phyloP scores from a whole-genome alignment of 2,329 filamentous ascomycete genomes.

The Paraphoma sp. region DNA sequence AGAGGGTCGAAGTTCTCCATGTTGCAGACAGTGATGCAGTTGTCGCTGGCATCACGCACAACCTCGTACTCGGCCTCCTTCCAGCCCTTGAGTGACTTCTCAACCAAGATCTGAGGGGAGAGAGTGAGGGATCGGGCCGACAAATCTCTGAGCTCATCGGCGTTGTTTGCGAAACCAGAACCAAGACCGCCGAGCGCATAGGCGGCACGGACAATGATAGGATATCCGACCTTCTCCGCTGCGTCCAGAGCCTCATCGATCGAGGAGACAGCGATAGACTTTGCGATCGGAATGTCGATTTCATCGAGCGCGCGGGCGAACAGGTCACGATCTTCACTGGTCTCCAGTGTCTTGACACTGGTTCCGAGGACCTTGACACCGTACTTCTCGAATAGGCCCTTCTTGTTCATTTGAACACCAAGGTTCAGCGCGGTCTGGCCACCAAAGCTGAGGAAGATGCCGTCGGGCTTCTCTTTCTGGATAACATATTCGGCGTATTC shows the following conservation, averaged over 20 bases:
- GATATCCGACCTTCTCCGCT: slow-evolving; percentile 87
- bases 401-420: slow-evolving; percentile 95
- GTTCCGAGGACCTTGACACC: slow-evolving; percentile 95
- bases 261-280: slow-evolving; percentile 90
- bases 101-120: slow-evolving; percentile 94
- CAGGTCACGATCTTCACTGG: slow-evolving; percentile 93
- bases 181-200: slow-evolving; percentile 96
- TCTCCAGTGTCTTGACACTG: slow-evolving; percentile 90
- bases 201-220: slow-evolving; percentile 96
- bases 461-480: slow-evolving; percentile 92
- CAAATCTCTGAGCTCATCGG: slow-evolving; percentile 92
- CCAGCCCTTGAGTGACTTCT: slow-evolving; percentile 99
- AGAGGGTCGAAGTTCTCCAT: slow-evolving; percentile 99
- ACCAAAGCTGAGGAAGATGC: slow-evolving; percentile 96
- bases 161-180: slow-evolving; percentile 93
- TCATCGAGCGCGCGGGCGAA: slow-evolving; percentile 96
- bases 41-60: slow-evolving; percentile 94
- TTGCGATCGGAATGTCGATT: slow-evolving; percentile 96
- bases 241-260: slow-evolving; percentile 91
- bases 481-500: slow-evolving; percentile 99
- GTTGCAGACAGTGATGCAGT: slow-evolving; percentile 99
- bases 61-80: slow-evolving; percentile 99
- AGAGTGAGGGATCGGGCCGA: slow-evolving; percentile 90
- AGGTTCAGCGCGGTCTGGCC: slow-evolving; percentile 97
- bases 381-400: slow-evolving; percentile 94